Percentiles rank a stretch among this genome's conserved stretches.
These are phyloP conservation scores for Dipodascus geniculatus DNA, from an alignment of 805 yeast species.

Conservation along the genomic window DNA sequence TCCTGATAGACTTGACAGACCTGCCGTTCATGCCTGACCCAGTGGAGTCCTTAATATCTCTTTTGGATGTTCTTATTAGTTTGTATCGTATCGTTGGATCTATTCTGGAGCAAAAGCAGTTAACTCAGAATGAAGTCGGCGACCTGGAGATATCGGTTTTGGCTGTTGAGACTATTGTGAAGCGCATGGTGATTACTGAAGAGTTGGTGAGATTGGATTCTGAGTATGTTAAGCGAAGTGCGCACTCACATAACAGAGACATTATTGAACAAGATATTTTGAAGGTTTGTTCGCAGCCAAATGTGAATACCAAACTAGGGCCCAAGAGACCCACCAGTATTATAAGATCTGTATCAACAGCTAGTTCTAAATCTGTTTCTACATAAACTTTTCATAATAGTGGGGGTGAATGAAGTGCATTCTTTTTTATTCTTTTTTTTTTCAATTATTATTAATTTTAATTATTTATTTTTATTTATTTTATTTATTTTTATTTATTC, in stretches of 20 bases:
- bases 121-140: background rate
- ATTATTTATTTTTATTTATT: no score
- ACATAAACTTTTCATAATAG: background rate
- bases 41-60: constrained; percentile 8
- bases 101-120: background rate
- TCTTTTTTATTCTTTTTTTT: background rate
- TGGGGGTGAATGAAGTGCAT: background rate
- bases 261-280: background rate
- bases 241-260: background rate
- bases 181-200: background rate
- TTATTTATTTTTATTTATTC: no score
- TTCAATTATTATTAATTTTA: background rate
- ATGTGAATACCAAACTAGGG: background rate
- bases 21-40: constrained; percentile 12
- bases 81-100: constrained; percentile 1
- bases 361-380: background rate
- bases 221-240: background rate
- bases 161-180: background rate
- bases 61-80: constrained; percentile 8
- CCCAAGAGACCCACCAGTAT: background rate
- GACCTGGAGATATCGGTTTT: background rate
- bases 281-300: background rate
- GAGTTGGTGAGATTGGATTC: background rate
- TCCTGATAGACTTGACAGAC: constrained; percentile 5
- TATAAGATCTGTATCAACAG: background rate